A percentile compares a stretch with the other conserved stretches of the same genome.
Evolutionary conservation across 208 protist genomes (phyloP).

Genomic region (Trichomonas tenax): DNA sequence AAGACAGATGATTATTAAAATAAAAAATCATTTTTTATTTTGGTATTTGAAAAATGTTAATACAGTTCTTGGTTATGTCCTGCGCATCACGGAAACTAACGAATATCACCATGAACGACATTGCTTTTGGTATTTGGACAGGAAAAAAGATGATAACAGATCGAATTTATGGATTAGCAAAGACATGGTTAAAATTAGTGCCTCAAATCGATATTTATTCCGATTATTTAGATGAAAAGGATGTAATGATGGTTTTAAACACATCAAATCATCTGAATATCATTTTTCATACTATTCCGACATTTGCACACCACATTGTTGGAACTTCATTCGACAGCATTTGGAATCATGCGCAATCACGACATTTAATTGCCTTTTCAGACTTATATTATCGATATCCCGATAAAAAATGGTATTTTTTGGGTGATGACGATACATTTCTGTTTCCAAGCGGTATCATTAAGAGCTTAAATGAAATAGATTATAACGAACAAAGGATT

Average conservation of each 20-base stretch:
- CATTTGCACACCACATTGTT: neutral
- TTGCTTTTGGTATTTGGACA: constrained; percentile 15
- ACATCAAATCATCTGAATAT: neutral
- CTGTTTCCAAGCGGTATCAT: neutral
- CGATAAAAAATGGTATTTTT: neutral
- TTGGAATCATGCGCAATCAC: neutral
- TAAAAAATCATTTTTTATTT: too few species aligned
- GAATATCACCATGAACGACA: neutral
- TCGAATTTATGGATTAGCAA: neutral
- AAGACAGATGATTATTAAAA: too few species aligned
- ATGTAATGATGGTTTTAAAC: neutral
- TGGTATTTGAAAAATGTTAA: too few species aligned
- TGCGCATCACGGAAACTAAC: neutral
- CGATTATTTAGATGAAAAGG: neutral
- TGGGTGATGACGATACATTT: constrained; percentile 5
- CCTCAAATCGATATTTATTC: neutral
- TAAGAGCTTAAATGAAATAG: neutral
- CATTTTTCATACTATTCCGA: neutral
- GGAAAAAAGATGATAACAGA: neutral
- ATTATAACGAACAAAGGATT: neutral
- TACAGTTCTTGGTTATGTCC: neutral
- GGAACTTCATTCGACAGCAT: neutral
- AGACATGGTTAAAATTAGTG: neutral
- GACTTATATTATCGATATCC: neutral
- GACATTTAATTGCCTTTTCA: neutral